These are phyloP conservation scores for Lepraria neglecta DNA, from an alignment of 495 filamentous ascomycete genomes.

Conservation along the genomic window DNA sequence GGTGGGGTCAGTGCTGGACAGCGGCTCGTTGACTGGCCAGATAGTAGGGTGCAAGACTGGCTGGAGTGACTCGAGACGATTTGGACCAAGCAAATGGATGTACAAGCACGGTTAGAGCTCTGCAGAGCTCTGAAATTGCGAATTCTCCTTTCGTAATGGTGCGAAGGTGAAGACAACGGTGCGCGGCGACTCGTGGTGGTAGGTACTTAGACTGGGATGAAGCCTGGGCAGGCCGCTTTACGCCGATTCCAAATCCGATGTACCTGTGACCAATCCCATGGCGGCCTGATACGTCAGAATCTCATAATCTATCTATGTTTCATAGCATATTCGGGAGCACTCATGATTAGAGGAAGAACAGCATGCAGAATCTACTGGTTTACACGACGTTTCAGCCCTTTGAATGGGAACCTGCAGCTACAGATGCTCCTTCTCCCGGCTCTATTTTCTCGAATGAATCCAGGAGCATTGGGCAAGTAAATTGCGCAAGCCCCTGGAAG, in stretches of 20 bases:
- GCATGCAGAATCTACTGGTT: neutral
- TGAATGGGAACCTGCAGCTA: neutral
- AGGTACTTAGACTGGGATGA: constrained; percentile 1
- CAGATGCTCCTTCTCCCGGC: too few relatives aligned
- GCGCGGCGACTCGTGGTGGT: neutral
- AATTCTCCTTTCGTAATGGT: too few relatives aligned
- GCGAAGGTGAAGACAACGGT: neutral
- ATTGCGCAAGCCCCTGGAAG: too few relatives aligned
- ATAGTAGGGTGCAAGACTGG: neutral
- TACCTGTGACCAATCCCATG: constrained; percentile 7
- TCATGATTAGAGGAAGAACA: neutral
- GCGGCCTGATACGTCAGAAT: constrained; percentile 4
- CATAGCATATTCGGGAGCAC: neutral
- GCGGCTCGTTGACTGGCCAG: neutral
- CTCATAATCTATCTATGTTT: neutral
- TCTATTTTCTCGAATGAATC: too few relatives aligned
- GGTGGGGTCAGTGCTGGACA: constrained; percentile 1
- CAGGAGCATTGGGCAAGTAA: too few relatives aligned
- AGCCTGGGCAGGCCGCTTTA: constrained; percentile 15
- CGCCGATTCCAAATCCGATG: constrained; percentile 5
- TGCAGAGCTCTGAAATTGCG: neutral
- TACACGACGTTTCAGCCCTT: neutral
- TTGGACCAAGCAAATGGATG: neutral
- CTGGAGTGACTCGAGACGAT: neutral
- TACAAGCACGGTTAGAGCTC: neutral